These are phyloP conservation scores for Apiotrichum montevideense DNA, from an alignment of 1,284 basidiomycete species.

Conservation along the genomic window DNA sequence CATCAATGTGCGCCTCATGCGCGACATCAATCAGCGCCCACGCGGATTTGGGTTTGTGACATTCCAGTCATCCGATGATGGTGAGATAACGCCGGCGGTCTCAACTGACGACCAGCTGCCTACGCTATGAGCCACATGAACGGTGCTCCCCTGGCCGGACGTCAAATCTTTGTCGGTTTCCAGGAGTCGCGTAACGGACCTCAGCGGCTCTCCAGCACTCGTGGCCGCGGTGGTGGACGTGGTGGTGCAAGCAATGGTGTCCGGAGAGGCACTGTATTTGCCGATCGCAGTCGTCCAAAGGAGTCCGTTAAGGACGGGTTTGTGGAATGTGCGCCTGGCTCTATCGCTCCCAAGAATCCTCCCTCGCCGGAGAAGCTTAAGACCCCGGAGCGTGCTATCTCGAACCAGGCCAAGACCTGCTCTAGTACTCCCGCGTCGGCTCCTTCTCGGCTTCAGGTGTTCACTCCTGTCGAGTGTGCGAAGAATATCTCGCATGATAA, in stretches of 20 bases:
- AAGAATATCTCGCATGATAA: not conserved
- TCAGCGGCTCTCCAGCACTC: not conserved
- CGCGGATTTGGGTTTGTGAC: conserved; percentile 95
- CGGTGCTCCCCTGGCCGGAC: conserved; percentile 20
- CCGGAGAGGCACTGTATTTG: too few relatives aligned
- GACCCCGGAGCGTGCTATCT: too few relatives aligned
- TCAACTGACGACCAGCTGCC: conserved; percentile 15
- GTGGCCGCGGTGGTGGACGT: not conserved
- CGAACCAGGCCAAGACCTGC: too few relatives aligned
- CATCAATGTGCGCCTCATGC: conserved; percentile 88
- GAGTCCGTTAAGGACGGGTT: too few relatives aligned
- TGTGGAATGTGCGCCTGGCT: too few relatives aligned
- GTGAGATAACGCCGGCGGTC: conserved; percentile 47
- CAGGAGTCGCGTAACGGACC: conserved; percentile 26
- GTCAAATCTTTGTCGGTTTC: conserved; percentile 25
- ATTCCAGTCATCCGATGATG: conserved; percentile 74
- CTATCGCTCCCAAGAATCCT: too few relatives aligned
- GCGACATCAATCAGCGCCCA: conserved; percentile 73
- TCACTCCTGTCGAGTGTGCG: not conserved
- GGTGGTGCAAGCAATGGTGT: too few relatives aligned
- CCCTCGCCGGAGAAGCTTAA: too few relatives aligned
- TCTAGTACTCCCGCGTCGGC: too few relatives aligned
- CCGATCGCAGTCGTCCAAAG: too few relatives aligned
- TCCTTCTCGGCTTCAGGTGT: not conserved
- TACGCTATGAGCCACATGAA: conserved; percentile 28